These are phyloP conservation scores for Baeospora myosura DNA, from an alignment of 1,284 basidiomycete species.

Conservation along the genomic window DNA sequence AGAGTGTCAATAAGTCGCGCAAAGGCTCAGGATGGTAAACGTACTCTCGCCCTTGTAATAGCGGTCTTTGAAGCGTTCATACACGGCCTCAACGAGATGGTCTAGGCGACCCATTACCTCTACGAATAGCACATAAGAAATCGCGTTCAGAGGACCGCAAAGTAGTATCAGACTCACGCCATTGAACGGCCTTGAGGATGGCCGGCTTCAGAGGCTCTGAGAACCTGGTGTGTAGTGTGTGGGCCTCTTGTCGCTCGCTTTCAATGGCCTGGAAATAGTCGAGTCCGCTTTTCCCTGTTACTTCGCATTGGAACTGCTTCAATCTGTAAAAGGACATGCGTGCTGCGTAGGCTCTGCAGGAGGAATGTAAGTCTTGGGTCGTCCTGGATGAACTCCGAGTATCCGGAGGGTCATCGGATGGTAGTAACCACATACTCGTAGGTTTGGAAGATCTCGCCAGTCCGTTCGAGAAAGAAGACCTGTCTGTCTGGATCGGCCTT, in stretches of 20 bases:
- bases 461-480: slow-evolving; percentile 86
- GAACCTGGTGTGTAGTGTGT: slow-evolving; percentile 84
- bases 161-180: slow-evolving; percentile 61
- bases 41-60: slow-evolving; percentile 88
- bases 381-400: too few relatives aligned
- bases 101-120: slow-evolving; percentile 95
- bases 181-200: slow-evolving; percentile 89
- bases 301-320: slow-evolving; percentile 92
- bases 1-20: slow-evolving; percentile 10
- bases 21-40: slow-evolving; percentile 27
- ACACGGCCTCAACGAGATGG: slow-evolving; percentile 88
- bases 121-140: slow-evolving; percentile 27
- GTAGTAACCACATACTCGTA: slow-evolving; percentile 68
- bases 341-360: slow-evolving; percentile 74
- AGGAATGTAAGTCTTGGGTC: slow-evolving; percentile 14
- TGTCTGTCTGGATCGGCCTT: slow-evolving; percentile 60
- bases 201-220: slow-evolving; percentile 89
- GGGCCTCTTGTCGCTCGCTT: slow-evolving; percentile 85
- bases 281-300: slow-evolving; percentile 87
- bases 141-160: slow-evolving; percentile 10
- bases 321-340: slow-evolving; percentile 91
- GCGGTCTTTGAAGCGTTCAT: slow-evolving; percentile 91
- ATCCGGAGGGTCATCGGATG: neutral
- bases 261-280: slow-evolving; percentile 92
- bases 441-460: slow-evolving; percentile 91